Evolutionary conservation across 257 asterid species (phyloP), one percentile per base, ranked within the genome.

Genomic region (Petrea volubilis): DNA sequence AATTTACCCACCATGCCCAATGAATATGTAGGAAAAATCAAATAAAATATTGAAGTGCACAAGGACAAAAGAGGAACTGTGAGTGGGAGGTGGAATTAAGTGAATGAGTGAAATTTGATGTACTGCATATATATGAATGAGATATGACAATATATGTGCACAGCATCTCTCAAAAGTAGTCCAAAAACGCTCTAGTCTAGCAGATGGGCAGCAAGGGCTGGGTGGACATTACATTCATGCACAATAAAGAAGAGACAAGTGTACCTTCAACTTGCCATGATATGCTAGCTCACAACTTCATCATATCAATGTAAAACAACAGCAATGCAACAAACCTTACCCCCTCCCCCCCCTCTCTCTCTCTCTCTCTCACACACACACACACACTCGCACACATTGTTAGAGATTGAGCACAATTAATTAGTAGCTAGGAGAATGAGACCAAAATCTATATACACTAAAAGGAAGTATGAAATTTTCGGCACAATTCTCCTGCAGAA

Each of bases 211-310:
- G 64, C 89, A 82, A 79, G n/a, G 60, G 66, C 74, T 74, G 68
- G 72, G 70, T 77, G 74, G 78, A 56, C 23, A 66, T 79, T 77
- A 25, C 57, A 56, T 78, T 81, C 81, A 38, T 85, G 91, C 78
- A 70, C 80, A 74, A 75, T 75, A 89, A 89, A 89, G 94, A 79
- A 52, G 84, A 72, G 93, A 85, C 96, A 84, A 53, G 40, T 71
- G 83, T 80, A 81, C 85, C 80, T 71, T 78, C 56, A 28, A 29
- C 56, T 72, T 73, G 40, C 69, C 65, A 62, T 73, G 53, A 14
- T 41, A 55, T n/a, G n/a, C n/a, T n/a, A n/a, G n/a, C n/a, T 34
- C 74, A 38, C 60, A 18, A 25, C 52, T 24, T 21, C 66, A 57
- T 60, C 66, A 57, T 60, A 40, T 51, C 40, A 52, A 71, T 69